Percentiles rank a stretch among this genome's conserved stretches.
Conservation (phyloP, 495 filamentous ascomycete species). For the Xylaria scruposa region DNA sequence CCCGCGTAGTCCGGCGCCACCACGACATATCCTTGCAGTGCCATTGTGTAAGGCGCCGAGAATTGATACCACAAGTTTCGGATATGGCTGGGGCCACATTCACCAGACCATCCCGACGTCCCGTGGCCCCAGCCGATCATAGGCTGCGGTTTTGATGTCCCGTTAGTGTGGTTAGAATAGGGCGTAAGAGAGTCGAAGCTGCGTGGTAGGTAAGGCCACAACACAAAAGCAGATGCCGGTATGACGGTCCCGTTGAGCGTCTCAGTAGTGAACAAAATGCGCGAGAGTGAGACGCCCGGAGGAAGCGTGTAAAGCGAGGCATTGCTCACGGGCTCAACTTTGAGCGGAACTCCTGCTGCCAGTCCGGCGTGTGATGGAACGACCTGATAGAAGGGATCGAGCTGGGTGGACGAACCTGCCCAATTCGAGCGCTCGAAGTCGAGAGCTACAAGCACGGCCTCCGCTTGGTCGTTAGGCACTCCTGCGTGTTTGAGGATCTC, state of each 20-base stretch:
- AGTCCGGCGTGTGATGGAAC: constrained; percentile 25
- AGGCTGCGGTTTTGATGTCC: background rate
- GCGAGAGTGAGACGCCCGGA: constrained; percentile 37
- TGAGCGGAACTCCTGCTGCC: background rate
- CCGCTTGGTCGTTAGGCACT: background rate
- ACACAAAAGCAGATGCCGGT: constrained; percentile 54
- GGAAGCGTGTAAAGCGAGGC: background rate
- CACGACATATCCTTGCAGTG: constrained; percentile 56
- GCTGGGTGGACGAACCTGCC: background rate
- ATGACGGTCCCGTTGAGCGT: constrained; percentile 48
- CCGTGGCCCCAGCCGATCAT: background rate
- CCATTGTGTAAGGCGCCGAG: constrained; percentile 46
- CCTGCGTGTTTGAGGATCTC: background rate
- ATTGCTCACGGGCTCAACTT: background rate
- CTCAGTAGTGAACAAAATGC: constrained; percentile 50
- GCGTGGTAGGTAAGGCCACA: constrained; percentile 51
- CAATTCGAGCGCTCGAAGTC: constrained; percentile 13
- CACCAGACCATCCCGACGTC: background rate
- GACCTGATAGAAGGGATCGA: constrained; percentile 25
- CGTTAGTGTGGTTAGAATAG: background rate
- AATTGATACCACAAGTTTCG: constrained; percentile 53
- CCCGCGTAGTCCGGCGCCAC: constrained; percentile 62
- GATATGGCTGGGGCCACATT: constrained; percentile 50
- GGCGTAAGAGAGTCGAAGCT: background rate
- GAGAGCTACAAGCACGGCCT: constrained; percentile 3